These are phyloP conservation scores for Breynia disticha DNA, from an alignment of 441 rosid genomes.

Conservation along the genomic window DNA sequence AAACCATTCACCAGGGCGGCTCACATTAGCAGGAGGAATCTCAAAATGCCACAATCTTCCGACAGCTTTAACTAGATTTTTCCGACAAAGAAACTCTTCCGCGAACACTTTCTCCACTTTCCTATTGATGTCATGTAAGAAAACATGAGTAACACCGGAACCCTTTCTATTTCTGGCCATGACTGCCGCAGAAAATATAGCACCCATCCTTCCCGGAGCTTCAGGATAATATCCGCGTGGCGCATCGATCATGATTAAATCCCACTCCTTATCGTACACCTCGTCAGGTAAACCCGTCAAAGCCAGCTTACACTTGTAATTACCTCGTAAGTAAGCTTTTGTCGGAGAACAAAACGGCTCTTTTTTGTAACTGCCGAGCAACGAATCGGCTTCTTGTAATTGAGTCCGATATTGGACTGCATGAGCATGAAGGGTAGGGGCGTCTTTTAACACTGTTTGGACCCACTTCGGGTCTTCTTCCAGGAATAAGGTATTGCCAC, in stretches of 20 bases:
- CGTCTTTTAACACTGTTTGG: conserved; percentile 32
- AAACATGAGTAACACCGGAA: conserved; percentile 54
- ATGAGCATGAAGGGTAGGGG: conserved; percentile 43
- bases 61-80: conserved; percentile 31
- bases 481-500: conserved; percentile 60
- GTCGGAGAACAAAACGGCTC: conserved; percentile 49
- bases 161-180: conserved; percentile 44
- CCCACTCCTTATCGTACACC: conserved; percentile 55
- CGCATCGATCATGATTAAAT: conserved; percentile 62
- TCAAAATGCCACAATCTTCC: conserved; percentile 60
- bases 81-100: conserved; percentile 41
- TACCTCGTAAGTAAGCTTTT: conserved; percentile 30
- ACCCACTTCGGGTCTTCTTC: conserved; percentile 89
- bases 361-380: conserved; percentile 27
- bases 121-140: conserved; percentile 52
- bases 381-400: conserved; percentile 44
- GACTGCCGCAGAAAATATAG: conserved; percentile 55
- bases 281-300: conserved; percentile 40
- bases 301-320: conserved; percentile 46
- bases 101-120: conserved; percentile 49
- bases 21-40: conserved; percentile 30
- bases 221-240: conserved; percentile 47
- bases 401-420: conserved; percentile 62
- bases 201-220: conserved; percentile 71
- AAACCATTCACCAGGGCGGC: neutral